A percentile compares a stretch with the other conserved stretches of the same genome.
These are phyloP conservation scores for Rhododendron mucronatum DNA, from an alignment of 148 eudicot species.

Conservation along the genomic window DNA sequence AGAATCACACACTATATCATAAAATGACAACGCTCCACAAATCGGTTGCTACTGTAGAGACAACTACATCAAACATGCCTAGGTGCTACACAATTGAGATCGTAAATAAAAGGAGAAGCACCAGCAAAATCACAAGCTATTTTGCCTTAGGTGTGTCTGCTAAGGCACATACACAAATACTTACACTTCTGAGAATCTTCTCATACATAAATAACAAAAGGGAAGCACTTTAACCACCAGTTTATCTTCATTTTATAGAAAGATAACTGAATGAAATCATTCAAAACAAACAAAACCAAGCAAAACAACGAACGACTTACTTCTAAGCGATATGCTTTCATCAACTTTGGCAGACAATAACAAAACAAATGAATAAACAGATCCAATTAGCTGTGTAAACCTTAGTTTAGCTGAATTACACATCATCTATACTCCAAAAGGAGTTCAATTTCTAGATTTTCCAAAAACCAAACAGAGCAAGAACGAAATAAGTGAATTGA, in stretches of 20 bases:
- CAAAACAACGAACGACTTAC: neutral
- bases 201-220: neutral
- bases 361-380: neutral
- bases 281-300: neutral
- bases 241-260: neutral
- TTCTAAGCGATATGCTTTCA: neutral
- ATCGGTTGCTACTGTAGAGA: neutral
- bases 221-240: neutral
- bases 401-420: neutral
- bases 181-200: neutral
- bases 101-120: neutral
- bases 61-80: neutral
- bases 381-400: neutral
- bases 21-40: constrained; percentile 9
- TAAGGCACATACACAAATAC: neutral
- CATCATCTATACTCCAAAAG: neutral
- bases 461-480: neutral
- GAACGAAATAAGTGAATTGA: neutral
- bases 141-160: neutral
- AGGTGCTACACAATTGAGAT: neutral
- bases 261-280: neutral
- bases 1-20: constrained; percentile 27
- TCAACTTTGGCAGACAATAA: neutral
- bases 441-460: neutral
- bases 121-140: neutral